Base-by-base conservation (phyloP, 192 early-diverging fungal genomes). In the Kickxella alabastrina region DNA sequence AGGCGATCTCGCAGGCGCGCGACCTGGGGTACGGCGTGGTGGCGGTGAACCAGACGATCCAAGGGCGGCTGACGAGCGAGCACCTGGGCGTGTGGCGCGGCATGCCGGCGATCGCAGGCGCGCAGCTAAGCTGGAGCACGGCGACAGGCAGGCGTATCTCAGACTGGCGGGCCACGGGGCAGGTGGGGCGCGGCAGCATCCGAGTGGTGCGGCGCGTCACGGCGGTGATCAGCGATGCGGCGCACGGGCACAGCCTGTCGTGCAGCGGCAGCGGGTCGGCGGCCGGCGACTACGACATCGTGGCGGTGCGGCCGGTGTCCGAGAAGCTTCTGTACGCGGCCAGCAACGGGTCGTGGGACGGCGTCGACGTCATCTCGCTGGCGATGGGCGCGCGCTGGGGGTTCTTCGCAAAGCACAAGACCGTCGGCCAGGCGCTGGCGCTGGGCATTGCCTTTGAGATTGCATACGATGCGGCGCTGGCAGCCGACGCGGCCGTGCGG, bases 341-440 rank as follows among this genome's bases (percentile, higher is more conserved):
- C 3, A 54, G 67, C 52, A 53, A 49, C 21, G 67, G 73, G 5
- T 29, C 58, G 17, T 76, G 67, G 65, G 58, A 57, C 18, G 49
- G 53, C 1, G 62, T 70, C 14, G 73, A 76, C 17, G 8, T 76
- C 18, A 60, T 76, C 10, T 55, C 73, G 14, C 40, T 76, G 52
- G 73, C 69, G 39, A 68, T 70, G 61, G 67, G 46, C 4, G 44
- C 39, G 15, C 73, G 73, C 27, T 70, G 65, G 66, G 62, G 62
- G 4, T 76, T 69, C 38, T 53, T 62, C 43, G 67, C 58, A 19
- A 76, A 76, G 51, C 65, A 65, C 45, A 76, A 76, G 62, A 52
- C 53, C 3, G 62, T 63, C 13, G 52, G 61, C 15, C 73, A 70
- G 43, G 73, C 62, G 40, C 57, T 76, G 31, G 49, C 61, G 9